These are phyloP conservation scores for Neofusicoccum umdonicola DNA, from an alignment of 2,329 filamentous ascomycete species.

Conservation along the genomic window DNA sequence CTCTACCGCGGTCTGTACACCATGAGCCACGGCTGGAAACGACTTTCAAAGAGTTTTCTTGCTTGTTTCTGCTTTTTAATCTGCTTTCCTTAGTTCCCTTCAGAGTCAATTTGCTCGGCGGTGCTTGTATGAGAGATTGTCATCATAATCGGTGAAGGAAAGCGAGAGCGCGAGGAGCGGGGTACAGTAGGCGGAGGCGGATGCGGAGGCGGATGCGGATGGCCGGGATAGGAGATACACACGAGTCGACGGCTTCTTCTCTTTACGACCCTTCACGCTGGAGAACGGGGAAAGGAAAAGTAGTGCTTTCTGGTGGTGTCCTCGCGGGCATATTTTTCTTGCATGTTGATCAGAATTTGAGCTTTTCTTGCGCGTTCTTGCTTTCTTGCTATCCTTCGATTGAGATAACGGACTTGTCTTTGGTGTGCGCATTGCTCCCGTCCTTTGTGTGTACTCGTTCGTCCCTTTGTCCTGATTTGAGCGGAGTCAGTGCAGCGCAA, in stretches of 20 bases:
- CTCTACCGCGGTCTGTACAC: not conserved
- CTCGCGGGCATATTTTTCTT: not conserved
- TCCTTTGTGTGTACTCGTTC: not conserved
- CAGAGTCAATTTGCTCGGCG: not conserved
- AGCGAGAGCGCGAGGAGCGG: not conserved
- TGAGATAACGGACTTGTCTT: not conserved
- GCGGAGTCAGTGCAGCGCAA: not conserved
- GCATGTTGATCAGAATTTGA: not conserved
- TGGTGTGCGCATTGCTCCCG: not conserved
- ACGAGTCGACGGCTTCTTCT: not conserved
- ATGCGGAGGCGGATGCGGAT: not conserved
- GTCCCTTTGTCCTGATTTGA: not conserved
- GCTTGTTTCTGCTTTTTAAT: not conserved
- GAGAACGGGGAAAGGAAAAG: not conserved
- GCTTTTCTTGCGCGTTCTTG: not conserved
- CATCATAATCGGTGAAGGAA: not conserved
- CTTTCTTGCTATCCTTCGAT: not conserved
- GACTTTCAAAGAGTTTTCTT: not conserved
- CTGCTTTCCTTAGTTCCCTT: not conserved
- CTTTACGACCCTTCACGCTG: not conserved
- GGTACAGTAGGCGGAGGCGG: not conserved
- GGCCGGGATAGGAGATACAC: not conserved
- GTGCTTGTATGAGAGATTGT: not conserved
- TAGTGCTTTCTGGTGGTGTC: not conserved
- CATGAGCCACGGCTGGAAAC: slow-evolving; percentile 1